These are phyloP conservation scores for Periconia digitata DNA, from an alignment of 2,329 filamentous ascomycete species.

Conservation along the genomic window DNA sequence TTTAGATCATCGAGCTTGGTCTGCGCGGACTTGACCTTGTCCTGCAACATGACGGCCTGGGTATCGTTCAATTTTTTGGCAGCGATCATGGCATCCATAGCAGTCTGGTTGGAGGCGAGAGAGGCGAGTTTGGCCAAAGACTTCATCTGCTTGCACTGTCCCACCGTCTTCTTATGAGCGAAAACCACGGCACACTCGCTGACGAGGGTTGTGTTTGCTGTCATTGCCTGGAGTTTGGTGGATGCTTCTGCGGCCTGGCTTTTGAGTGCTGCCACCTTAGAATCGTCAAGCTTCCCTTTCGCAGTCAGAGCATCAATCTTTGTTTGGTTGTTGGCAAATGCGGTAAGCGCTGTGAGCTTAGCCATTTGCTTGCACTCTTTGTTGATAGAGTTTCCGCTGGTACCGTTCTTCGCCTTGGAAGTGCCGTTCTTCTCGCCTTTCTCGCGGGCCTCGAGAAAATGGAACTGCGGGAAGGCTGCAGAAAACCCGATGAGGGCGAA, in stretches of 20 bases:
- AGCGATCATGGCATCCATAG: slow-evolving; percentile 21
- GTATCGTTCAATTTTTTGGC: slow-evolving; percentile 26
- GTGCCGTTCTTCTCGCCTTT: slow-evolving; percentile 12
- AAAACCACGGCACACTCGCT: slow-evolving; percentile 25
- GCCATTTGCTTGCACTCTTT: slow-evolving; percentile 24
- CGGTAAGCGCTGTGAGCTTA: slow-evolving; percentile 23
- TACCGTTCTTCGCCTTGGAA: slow-evolving; percentile 9
- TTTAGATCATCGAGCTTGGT: slow-evolving; percentile 24
- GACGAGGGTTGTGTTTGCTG: slow-evolving; percentile 29
- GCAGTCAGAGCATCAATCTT: slow-evolving; percentile 27
- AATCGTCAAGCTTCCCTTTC: slow-evolving; percentile 22
- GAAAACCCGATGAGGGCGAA: slow-evolving; percentile 22
- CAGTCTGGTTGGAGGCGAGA: slow-evolving; percentile 29
- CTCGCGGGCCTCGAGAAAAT: slow-evolving; percentile 22
- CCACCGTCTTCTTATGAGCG: slow-evolving; percentile 21
- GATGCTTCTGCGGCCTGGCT: slow-evolving; percentile 27
- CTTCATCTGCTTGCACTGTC: slow-evolving; percentile 26
- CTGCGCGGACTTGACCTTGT: slow-evolving; percentile 21
- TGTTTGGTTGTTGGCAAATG: slow-evolving; percentile 31
- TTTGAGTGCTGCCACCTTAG: slow-evolving; percentile 27
- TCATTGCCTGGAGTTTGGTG: slow-evolving; percentile 21
- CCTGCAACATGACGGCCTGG: slow-evolving; percentile 22
- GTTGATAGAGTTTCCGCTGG: slow-evolving; percentile 16
- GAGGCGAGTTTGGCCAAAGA: slow-evolving; percentile 20
- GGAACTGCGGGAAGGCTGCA: slow-evolving; percentile 19